A percentile compares a stretch with the other conserved stretches of the same genome.
Conservation (phyloP, 495 filamentous ascomycete species). For the Penicillium cinerascens region DNA sequence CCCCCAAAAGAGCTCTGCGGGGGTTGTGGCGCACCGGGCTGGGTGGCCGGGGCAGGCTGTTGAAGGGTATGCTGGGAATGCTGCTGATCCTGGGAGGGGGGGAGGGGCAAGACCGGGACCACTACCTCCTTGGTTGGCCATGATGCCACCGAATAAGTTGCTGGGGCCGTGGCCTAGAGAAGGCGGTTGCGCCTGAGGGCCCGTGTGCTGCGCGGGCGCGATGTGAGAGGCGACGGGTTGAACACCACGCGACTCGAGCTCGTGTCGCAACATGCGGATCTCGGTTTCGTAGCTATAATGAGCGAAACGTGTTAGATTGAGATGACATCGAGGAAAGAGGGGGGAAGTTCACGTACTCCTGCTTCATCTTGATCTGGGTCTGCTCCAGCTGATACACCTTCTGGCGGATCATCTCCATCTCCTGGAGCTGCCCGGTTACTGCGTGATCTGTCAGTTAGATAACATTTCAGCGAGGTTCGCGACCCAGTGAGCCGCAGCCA, state of each 20-base stretch:
- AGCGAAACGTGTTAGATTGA: conserved; percentile 3
- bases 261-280: conserved; percentile 75
- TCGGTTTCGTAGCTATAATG: conserved; percentile 84
- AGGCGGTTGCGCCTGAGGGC: conserved; percentile 79
- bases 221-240: conserved; percentile 62
- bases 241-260: conserved; percentile 83
- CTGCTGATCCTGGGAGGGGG: conserved; percentile 61
- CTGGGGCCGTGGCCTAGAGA: conserved; percentile 86
- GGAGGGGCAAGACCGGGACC: conserved; percentile 86
- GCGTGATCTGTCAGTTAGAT: conserved; percentile 30
- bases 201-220: conserved; percentile 63
- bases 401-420: conserved; percentile 88
- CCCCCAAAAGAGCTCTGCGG: conserved; percentile 56
- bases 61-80: conserved; percentile 59
- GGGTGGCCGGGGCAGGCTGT: conserved; percentile 56
- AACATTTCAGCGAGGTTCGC: conserved; percentile 28
- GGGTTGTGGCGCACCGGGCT: conserved; percentile 60
- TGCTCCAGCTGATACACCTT: conserved; percentile 91
- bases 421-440: conserved; percentile 85
- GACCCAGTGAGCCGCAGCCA: conserved; percentile 14
- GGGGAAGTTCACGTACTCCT: conserved; percentile 62
- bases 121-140: conserved; percentile 84
- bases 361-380: conserved; percentile 77
- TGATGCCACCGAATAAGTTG: conserved; percentile 92
- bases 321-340: background rate